A percentile compares a stretch with the other conserved stretches of the same genome.
These are phyloP conservation scores for Lanmaoa rubissima DNA, from an alignment of 768 basidiomycete species.

Conservation along the genomic window DNA sequence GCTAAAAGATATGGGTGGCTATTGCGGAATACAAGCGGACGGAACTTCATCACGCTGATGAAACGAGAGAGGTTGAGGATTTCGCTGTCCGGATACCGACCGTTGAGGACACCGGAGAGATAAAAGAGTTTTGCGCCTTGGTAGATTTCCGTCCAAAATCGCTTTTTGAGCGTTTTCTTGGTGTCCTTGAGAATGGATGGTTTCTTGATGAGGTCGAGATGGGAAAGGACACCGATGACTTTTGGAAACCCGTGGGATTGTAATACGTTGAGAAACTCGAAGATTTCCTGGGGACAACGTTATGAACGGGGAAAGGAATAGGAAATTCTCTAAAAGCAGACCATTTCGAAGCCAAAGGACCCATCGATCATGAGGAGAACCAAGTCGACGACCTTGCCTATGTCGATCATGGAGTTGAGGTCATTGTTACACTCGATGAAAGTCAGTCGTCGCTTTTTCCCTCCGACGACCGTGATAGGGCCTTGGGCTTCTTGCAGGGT, in stretches of 20 bases:
- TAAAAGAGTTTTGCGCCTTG: slow-evolving; percentile 98
- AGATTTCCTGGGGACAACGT: slow-evolving; percentile 74
- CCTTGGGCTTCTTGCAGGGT: slow-evolving; percentile 86
- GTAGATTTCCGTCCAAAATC: slow-evolving; percentile 99
- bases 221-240: slow-evolving; percentile 93
- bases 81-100: slow-evolving; percentile 95
- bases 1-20: slow-evolving; percentile 92
- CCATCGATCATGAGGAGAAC: slow-evolving; percentile 97
- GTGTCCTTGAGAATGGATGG: slow-evolving; percentile 79
- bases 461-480: slow-evolving; percentile 91
- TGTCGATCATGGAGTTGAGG: slow-evolving; percentile 97
- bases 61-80: slow-evolving; percentile 95
- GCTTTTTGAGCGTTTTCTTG: slow-evolving; percentile 94
- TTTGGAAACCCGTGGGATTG: slow-evolving; percentile 98
- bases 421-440: slow-evolving; percentile 98
- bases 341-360: slow-evolving; percentile 99
- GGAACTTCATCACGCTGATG: slow-evolving; percentile 98
- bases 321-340: slow-evolving; percentile 34
- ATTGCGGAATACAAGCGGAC: slow-evolving; percentile 94
- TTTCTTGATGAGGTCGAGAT: slow-evolving; percentile 96
- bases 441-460: slow-evolving; percentile 90
- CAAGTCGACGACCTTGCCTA: slow-evolving; percentile 94
- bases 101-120: slow-evolving; percentile 94
- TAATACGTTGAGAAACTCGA: slow-evolving; percentile 96
- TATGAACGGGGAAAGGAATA: background rate